Evolutionary conservation across 192 early-diverging fungal genomes (phyloP).

Genomic region (Umbelopsis isabellina): DNA sequence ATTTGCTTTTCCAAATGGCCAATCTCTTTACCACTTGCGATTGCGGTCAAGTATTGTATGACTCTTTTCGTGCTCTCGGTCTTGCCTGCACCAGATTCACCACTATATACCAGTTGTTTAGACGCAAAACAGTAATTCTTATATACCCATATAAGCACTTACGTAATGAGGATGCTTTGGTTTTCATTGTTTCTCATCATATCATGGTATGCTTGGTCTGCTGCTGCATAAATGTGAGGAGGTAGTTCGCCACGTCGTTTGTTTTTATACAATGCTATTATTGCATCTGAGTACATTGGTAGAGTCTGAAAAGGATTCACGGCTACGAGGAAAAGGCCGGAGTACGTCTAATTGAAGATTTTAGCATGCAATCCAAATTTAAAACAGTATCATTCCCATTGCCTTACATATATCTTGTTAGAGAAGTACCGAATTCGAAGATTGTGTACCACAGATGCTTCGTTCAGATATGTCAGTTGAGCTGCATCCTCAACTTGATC

Average conservation of each 20-base stretch:
- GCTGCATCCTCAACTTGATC: conserved; percentile 98
- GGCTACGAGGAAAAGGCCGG: conserved; percentile 96
- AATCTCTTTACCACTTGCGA: conserved; percentile 65
- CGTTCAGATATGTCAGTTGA: conserved; percentile 18
- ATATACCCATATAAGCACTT: conserved; percentile 26
- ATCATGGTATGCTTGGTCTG: conserved; percentile 93
- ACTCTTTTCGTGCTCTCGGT: conserved; percentile 99
- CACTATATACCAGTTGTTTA: conserved; percentile 48
- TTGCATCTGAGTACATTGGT: conserved; percentile 85
- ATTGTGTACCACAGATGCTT: conserved; percentile 53
- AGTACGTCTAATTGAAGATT: conserved; percentile 77
- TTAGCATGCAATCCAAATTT: background rate
- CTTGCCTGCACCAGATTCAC: conserved; percentile 99
- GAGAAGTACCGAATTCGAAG: conserved; percentile 86
- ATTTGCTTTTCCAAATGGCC: conserved; percentile 76
- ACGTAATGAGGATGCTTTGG: conserved; percentile 97
- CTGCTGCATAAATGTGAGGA: conserved; percentile 92
- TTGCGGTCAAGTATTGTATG: conserved; percentile 94
- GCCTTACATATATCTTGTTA: conserved; percentile 89
- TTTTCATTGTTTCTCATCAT: conserved; percentile 93
- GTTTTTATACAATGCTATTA: conserved; percentile 67
- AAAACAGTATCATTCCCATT: background rate
- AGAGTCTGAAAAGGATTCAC: conserved; percentile 95
- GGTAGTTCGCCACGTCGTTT: conserved; percentile 75
- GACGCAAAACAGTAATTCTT: background rate